Conservation (phyloP, 129 eudicot species). For the Daucus carota region DH1_v3.0 NC_030386.2:22776501-22777000, state of each 20-base stretch:
- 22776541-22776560: conserved; percentile 45
- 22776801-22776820: not conserved
- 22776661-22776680: conserved; percentile 96
- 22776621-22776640: conserved; percentile 97
- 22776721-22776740: conserved; percentile 94
- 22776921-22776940: not conserved
- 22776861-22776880: not conserved
- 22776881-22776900: not conserved
- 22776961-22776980: not conserved
- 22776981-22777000: not conserved
- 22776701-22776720: conserved; percentile 94
- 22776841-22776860: not conserved
- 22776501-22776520: not conserved
- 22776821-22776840: not conserved
- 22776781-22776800: conserved; percentile 35
- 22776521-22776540: conserved; percentile 9
- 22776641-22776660: conserved; percentile 85
- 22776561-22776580: conserved; percentile 98
- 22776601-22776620: conserved; percentile 98
- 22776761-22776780: conserved; percentile 99
- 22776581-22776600: conserved; percentile 96
- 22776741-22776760: conserved; percentile 99
- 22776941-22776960: not conserved
- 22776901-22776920: not conserved
- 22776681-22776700: conserved; percentile 98